Base-by-base conservation (phyloP, 371 early-diverging fungal species). In the Nematocida major region DNA sequence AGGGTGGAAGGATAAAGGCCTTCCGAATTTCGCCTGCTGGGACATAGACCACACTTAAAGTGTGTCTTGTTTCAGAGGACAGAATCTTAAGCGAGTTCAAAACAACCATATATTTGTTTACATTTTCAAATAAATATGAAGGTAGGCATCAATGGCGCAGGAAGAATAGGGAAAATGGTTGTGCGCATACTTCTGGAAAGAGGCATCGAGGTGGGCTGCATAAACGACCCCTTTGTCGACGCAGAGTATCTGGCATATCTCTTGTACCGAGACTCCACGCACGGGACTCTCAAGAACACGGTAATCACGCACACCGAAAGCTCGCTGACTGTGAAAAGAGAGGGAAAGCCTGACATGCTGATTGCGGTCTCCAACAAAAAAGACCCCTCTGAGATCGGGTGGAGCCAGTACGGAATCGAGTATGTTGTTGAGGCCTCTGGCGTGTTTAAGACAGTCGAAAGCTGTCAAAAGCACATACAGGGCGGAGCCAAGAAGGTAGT, bases 341-440 rank as follows among this genome's bases (percentile, higher is more conserved):
- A 91, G 87, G 88, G 89, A 80, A 69, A 91, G 68, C 89, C 92
- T 57, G 89, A 93, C 84, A 92, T 92, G 70, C 67, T 83, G 61
- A 91, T 95, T 83, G 54, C 85, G 47, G 88, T 95, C 82, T 87
- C 87, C 85, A 81, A 86, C 32, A 38, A 80, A 67, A 86, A 81
- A 84, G 83, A 88, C 80, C 96, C 96, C 79, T 87, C 87, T 32
- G 87, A 92, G 65, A 96, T 96, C 84, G 88, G 88, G 48, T 98
- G 98, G 98, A 90, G 89, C 40, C 69, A 84, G 20, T 86, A 88
- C 77, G 90, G 90, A 73, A 94, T 92, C 77, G 89, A 90, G 81
- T 93, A 92, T 86, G 90, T 98, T 54, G 90, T 98, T 82, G 98
- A 98, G 87, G 93, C 96, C 67, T 93, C 94, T 59, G 98, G 97